Evolutionary conservation across 768 basidiomycete genomes (phyloP), one percentile per base, ranked within the genome.

Genomic region (Pseudohyphozyma bogoriensis): DNA sequence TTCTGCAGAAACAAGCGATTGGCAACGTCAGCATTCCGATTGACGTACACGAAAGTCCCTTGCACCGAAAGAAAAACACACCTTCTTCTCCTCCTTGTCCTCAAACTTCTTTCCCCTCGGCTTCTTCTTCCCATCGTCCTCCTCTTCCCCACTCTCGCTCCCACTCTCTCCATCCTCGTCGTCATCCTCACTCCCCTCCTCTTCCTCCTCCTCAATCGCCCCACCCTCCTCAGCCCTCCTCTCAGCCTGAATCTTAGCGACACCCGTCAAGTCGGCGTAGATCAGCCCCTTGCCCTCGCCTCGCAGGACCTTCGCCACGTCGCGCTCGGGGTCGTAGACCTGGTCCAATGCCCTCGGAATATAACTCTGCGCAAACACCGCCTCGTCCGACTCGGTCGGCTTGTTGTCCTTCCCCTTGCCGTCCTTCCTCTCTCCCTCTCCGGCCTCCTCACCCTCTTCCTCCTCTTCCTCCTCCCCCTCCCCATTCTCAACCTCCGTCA

Each of bases 331-430:
- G 72, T 97, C 90, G 71, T 85, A 88, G 11, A 99, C 85, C 70
- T 97, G 90, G 64, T 89, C 87, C 51, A 99, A 76, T 28, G 83
- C 85, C 36, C 92, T 83, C 18, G 95, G 95, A 66, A 97, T 99
- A 75, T 89, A 96, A 1, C 90, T 87, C 31, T 79, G 79, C 72
- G 89, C 75, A 78, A 99, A 99, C 16, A 97, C 83, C 11, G 82
- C 81, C 70, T 97, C 91, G 72, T 95, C 91, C 51, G 86, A 83
- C 10, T 78, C 80, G 0, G 40, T 24, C 28, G 64, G 53, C 52
- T 54, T 45, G 26, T n/a, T 58, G 35, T 24, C 20, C 24, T 32
- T 11, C 5, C 20, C 3, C 13, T 35, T 46, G 39, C 50, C 31
- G 24, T 58, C 55, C 33, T 63, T 53, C 49, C 52, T 46, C 29